Percentiles rank a stretch among this genome's conserved stretches.
These are phyloP conservation scores for Mycena citricolor DNA, from an alignment of 1,284 basidiomycete species.

Conservation along the genomic window DNA sequence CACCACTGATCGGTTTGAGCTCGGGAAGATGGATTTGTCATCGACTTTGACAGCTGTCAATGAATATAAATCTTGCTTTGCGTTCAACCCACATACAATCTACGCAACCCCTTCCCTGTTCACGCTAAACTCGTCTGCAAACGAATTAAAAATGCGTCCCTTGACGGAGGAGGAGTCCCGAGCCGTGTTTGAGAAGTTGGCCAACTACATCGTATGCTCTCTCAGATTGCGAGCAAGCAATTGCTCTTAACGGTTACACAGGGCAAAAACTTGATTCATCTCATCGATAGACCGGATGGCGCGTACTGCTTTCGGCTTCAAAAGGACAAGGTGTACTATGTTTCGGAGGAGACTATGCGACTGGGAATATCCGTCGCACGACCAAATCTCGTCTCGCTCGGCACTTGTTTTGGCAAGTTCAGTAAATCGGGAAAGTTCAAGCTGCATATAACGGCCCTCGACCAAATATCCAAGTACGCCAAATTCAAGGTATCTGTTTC, in stretches of 20 bases:
- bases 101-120: no score
- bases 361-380: slow-evolving; percentile 90
- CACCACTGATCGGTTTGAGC: no score
- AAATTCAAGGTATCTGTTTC: slow-evolving; percentile 83
- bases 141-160: slow-evolving; percentile 79
- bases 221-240: neutral
- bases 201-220: slow-evolving; percentile 80
- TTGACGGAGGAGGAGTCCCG: slow-evolving; percentile 87
- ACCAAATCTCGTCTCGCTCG: slow-evolving; percentile 90
- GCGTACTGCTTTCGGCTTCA: slow-evolving; percentile 90
- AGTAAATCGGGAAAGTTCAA: slow-evolving; percentile 98
- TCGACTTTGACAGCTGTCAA: no score
- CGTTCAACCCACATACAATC: no score
- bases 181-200: slow-evolving; percentile 85
- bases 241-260: slow-evolving; percentile 30
- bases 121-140: slow-evolving; percentile 2
- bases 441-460: slow-evolving; percentile 91
- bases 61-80: no score
- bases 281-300: slow-evolving; percentile 84
- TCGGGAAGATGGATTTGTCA: no score
- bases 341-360: slow-evolving; percentile 91
- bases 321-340: slow-evolving; percentile 91
- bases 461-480: slow-evolving; percentile 94
- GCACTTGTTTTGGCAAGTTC: slow-evolving; percentile 98
- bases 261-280: slow-evolving; percentile 89